Evolutionary conservation across 306 rosid species (phyloP).

Genomic region (Cucurbita moschata): DNA sequence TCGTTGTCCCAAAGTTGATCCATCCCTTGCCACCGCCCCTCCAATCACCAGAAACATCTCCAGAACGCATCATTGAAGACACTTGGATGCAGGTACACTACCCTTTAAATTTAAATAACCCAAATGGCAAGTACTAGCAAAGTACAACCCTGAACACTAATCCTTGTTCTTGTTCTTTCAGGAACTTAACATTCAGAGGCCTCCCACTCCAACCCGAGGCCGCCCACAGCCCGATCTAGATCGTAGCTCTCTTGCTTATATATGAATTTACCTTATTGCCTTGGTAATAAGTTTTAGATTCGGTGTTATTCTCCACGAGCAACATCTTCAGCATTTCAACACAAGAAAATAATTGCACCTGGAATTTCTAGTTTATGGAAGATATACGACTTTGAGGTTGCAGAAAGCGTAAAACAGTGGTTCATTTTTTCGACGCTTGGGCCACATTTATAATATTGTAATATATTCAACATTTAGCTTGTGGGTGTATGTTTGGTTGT

Average conservation of each 20-base stretch:
- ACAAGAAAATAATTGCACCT: not conserved
- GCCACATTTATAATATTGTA: not conserved
- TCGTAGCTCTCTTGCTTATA: conserved; percentile 92
- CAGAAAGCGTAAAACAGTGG: not conserved
- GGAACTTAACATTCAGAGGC: conserved; percentile 98
- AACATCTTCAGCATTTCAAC: not conserved
- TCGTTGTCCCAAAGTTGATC: conserved; percentile 91
- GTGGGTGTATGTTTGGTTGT: not conserved
- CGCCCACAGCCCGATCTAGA: conserved; percentile 97
- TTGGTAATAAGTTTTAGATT: not conserved
- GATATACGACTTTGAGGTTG: not conserved
- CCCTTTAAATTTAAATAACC: not conserved
- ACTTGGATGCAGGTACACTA: conserved; percentile 85
- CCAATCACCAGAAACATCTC: conserved; percentile 96
- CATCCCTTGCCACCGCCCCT: conserved; percentile 97
- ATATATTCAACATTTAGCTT: not conserved
- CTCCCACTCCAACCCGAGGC: conserved; percentile 97
- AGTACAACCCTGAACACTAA: not conserved
- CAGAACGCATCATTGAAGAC: conserved; percentile 73
- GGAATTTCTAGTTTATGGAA: not conserved
- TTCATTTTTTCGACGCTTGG: not conserved
- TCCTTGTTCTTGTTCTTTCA: conserved; percentile 8
- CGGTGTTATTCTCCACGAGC: not conserved
- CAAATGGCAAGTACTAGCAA: not conserved
- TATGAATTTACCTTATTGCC: conserved; percentile 22